Evolutionary conservation across 768 basidiomycete genomes (phyloP).

Genomic region (Dioszegia aurantiaca): DNA sequence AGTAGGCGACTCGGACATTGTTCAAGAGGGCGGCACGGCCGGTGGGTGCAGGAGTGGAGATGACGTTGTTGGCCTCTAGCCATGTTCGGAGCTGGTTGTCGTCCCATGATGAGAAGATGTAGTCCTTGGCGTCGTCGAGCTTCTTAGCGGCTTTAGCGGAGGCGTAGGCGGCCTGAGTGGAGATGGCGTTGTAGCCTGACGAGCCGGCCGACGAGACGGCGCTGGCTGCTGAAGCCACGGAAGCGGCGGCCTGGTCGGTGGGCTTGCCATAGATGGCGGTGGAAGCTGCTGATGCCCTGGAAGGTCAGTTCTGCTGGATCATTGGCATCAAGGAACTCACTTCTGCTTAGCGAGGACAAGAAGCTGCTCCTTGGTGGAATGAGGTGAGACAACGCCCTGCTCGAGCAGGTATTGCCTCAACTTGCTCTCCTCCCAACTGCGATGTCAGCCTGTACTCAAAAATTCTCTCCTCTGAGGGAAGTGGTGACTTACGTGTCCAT

Average conservation of each 20-base stretch:
- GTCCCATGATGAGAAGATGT: slow-evolving; percentile 85
- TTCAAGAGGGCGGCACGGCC: slow-evolving; percentile 66
- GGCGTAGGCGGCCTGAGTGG: slow-evolving; percentile 48
- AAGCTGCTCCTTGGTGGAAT: slow-evolving; percentile 74
- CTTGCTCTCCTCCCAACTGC: slow-evolving; percentile 73
- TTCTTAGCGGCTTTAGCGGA: slow-evolving; percentile 42
- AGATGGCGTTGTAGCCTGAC: slow-evolving; percentile 22
- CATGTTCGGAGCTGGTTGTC: slow-evolving; percentile 69
- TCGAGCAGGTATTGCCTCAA: slow-evolving; percentile 79
- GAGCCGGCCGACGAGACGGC: slow-evolving; percentile 31
- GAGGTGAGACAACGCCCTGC: slow-evolving; percentile 80
- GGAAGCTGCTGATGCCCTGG: slow-evolving; percentile 60
- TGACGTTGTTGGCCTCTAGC: slow-evolving; percentile 69
- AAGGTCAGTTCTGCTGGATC: slow-evolving; percentile 31
- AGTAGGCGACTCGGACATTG: slow-evolving; percentile 69
- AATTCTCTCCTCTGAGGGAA: neutral
- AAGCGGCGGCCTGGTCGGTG: slow-evolving; percentile 52
- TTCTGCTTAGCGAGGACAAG: slow-evolving; percentile 71
- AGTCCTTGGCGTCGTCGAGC: slow-evolving; percentile 75
- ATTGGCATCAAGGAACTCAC: slow-evolving; percentile 24
- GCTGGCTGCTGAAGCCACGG: slow-evolving; percentile 40
- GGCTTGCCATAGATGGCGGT: slow-evolving; percentile 58
- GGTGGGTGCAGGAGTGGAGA: slow-evolving; percentile 64
- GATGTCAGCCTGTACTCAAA: slow-evolving; percentile 7
- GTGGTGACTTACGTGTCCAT: slow-evolving; percentile 59